Conservation (phyloP, 179 eudicot genomes). For the Actinidia chinensis region DNA sequence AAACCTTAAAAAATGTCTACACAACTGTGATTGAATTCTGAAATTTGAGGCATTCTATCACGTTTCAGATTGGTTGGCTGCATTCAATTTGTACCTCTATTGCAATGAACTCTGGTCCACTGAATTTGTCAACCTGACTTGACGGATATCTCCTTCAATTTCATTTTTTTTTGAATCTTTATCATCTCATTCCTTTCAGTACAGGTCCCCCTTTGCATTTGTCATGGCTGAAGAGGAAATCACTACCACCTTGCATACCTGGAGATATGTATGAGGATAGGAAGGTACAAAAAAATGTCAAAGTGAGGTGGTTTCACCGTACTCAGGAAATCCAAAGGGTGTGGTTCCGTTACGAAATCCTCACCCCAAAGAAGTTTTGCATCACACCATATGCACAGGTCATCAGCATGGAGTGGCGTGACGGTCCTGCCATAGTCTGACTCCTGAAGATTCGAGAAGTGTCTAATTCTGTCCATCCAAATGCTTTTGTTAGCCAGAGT, state of each 20-base stretch:
- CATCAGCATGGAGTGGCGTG: conserved; percentile 92
- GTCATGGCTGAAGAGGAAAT: conserved; percentile 96
- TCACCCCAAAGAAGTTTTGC: conserved; percentile 92
- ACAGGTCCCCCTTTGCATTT: conserved; percentile 88
- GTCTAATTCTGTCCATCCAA: conserved; percentile 52
- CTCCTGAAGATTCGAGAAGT: conserved; percentile 86
- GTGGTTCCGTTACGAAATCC: conserved; percentile 62
- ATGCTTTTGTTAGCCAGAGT: conserved; percentile 52
- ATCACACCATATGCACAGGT: conserved; percentile 96
- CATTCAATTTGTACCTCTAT: no score
- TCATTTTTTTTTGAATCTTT: background rate
- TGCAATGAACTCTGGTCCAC: background rate
- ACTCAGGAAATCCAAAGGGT: conserved; percentile 81
- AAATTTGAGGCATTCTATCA: background rate
- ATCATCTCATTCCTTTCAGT: conserved; percentile 15
- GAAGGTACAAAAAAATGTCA: conserved; percentile 90
- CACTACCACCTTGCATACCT: conserved; percentile 85
- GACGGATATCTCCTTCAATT: background rate
- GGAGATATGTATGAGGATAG: conserved; percentile 99
- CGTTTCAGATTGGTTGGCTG: background rate
- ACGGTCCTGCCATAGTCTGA: conserved; percentile 89
- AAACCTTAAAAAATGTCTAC: background rate
- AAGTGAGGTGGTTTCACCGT: conserved; percentile 97
- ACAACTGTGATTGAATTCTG: background rate
- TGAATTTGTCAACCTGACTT: background rate